Evolutionary conservation across 768 basidiomycete species (phyloP).

Genomic region (Mycena belliarum): DNA sequence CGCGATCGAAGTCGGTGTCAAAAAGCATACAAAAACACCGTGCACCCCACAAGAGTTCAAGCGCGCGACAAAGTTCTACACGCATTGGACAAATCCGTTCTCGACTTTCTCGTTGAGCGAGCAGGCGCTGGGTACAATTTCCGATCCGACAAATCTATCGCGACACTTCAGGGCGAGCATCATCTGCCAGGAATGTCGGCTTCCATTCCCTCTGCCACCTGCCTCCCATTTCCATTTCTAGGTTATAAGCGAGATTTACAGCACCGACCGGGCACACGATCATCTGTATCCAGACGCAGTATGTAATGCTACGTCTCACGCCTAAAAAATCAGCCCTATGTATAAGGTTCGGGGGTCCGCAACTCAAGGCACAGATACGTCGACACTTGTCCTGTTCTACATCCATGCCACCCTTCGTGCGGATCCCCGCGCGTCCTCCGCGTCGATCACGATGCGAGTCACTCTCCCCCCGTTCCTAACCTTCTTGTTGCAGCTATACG

Average conservation of each 20-base stretch:
- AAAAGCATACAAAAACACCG: no score
- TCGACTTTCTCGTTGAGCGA: background rate
- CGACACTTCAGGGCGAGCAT: background rate
- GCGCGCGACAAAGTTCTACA: background rate
- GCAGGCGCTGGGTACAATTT: background rate
- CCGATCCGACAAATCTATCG: background rate
- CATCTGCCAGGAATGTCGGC: background rate
- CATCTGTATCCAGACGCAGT: slow-evolving; percentile 4
- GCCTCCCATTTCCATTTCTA: background rate
- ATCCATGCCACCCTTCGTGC: slow-evolving; percentile 5
- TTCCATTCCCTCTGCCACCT: background rate
- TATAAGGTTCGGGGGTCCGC: background rate
- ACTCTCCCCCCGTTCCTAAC: slow-evolving; percentile 1
- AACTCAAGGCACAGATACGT: background rate
- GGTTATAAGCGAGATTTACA: slow-evolving; percentile 12
- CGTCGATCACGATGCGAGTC: background rate
- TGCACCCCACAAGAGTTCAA: slow-evolving; percentile 13
- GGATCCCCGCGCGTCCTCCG: background rate
- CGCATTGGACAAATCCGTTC: background rate
- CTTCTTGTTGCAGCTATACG: background rate
- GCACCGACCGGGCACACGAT: slow-evolving; percentile 8
- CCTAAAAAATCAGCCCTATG: background rate
- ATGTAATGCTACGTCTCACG: slow-evolving; percentile 6
- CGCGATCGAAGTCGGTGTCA: no score
- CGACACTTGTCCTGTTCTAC: slow-evolving; percentile 10